These are phyloP conservation scores for Fragaria iinumae DNA, from an alignment of 306 rosid genomes.

Conservation along the genomic window DNA sequence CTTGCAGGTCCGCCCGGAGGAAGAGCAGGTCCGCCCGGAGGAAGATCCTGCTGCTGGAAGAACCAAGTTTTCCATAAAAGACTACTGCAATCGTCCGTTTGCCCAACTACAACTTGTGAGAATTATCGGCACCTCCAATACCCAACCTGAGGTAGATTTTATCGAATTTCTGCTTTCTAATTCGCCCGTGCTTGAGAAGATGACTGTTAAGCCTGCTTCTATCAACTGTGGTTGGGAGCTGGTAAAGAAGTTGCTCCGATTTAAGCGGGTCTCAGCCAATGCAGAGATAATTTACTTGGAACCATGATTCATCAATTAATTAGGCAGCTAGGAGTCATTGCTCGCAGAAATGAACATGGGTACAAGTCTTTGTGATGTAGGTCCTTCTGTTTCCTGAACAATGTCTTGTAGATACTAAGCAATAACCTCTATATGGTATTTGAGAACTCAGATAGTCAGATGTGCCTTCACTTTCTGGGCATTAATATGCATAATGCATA, in stretches of 20 bases:
- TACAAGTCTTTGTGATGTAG: neutral
- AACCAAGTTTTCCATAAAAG: conserved; percentile 27
- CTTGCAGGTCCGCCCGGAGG: conserved; percentile 47
- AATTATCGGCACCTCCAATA: conserved; percentile 39
- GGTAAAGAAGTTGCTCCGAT: conserved; percentile 45
- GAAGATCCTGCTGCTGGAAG: conserved; percentile 15
- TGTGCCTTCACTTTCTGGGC: neutral
- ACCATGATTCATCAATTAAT: neutral
- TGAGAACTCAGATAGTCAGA: neutral
- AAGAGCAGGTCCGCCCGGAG: conserved; percentile 44
- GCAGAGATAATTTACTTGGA: conserved; percentile 50
- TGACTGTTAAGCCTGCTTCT: conserved; percentile 48
- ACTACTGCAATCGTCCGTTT: conserved; percentile 22
- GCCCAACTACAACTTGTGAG: conserved; percentile 43
- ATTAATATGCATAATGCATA: neutral
- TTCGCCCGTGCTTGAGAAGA: conserved; percentile 51
- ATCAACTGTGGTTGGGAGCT: conserved; percentile 27
- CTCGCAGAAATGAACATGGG: neutral
- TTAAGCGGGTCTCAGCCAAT: conserved; percentile 44
- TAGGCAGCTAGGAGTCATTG: neutral
- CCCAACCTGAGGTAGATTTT: conserved; percentile 47
- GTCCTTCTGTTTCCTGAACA: conserved; percentile 2
- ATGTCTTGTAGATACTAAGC: neutral
- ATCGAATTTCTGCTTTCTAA: conserved; percentile 44
- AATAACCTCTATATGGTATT: neutral